Evolutionary conservation across 352 stramenopile species (phyloP).

Genomic region (Phytophthora pisi): DNA sequence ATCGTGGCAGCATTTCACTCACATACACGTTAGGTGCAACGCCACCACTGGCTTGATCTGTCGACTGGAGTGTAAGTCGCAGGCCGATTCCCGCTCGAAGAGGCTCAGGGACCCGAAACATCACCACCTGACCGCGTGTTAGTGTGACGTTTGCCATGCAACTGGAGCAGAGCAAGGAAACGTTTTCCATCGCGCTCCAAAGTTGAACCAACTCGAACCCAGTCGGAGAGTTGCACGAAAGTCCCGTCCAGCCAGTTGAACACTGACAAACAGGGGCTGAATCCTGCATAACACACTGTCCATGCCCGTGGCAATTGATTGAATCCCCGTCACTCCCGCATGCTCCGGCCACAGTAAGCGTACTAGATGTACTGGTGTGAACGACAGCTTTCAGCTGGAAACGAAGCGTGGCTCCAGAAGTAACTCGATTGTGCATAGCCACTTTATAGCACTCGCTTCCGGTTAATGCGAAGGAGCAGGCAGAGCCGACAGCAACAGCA

Average conservation of each 20-base stretch:
- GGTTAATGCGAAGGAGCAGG: slow-evolving; percentile 43
- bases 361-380: slow-evolving; percentile 24
- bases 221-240: slow-evolving; percentile 64
- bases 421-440: slow-evolving; percentile 65
- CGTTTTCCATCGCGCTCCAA: slow-evolving; percentile 58
- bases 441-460: slow-evolving; percentile 74
- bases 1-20: slow-evolving; percentile 69
- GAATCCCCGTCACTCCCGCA: slow-evolving; percentile 18
- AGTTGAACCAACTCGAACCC: slow-evolving; percentile 63
- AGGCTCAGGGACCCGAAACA: slow-evolving; percentile 73
- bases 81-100: slow-evolving; percentile 59
- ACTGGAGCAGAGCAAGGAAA: slow-evolving; percentile 57
- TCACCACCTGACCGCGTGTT: slow-evolving; percentile 48
- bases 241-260: slow-evolving; percentile 58
- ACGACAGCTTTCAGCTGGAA: slow-evolving; percentile 53
- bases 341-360: neutral
- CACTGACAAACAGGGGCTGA: slow-evolving; percentile 53
- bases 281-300: slow-evolving; percentile 48
- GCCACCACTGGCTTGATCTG: slow-evolving; percentile 13
- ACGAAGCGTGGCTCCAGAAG: slow-evolving; percentile 50
- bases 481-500: slow-evolving; percentile 45
- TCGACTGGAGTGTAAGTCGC: slow-evolving; percentile 31
- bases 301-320: slow-evolving; percentile 57
- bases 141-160: slow-evolving; percentile 56
- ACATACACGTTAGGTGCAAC: slow-evolving; percentile 67